Evolutionary conservation across 2,329 filamentous ascomycete species (phyloP).

Genomic region (Pseudogymnoascus sp.): DNA sequence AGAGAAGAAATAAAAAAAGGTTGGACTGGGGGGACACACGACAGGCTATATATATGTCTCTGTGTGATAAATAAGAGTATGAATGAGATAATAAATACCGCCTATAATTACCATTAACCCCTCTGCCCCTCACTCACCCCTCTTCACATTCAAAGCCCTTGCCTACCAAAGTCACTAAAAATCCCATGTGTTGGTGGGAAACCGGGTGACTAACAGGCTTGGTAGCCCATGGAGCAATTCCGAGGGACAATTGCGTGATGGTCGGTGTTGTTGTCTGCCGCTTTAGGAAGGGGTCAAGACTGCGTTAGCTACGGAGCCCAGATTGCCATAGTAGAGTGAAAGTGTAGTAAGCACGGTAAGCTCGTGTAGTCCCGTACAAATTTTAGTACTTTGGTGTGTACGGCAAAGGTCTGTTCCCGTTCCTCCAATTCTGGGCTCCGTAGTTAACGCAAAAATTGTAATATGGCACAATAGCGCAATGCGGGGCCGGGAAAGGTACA

Average conservation of each 20-base stretch:
- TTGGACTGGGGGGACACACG: neutral
- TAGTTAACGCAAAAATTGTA: neutral
- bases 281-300: neutral
- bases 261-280: neutral
- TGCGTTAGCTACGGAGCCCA: neutral
- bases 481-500: neutral
- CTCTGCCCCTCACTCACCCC: neutral
- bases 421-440: neutral
- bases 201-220: neutral
- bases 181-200: neutral
- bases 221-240: neutral
- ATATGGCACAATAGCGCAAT: neutral
- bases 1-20: neutral
- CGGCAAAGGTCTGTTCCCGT: no score
- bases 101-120: neutral
- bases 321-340: neutral
- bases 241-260: slow-evolving; percentile 1
- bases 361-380: no score
- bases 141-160: neutral
- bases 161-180: neutral
- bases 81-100: neutral
- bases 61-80: neutral
- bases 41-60: neutral
- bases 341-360: no score
- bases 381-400: no score